These are phyloP conservation scores for Stephania japonica DNA, from an alignment of 164 flowering plant genomes.

Conservation along the genomic window DNA sequence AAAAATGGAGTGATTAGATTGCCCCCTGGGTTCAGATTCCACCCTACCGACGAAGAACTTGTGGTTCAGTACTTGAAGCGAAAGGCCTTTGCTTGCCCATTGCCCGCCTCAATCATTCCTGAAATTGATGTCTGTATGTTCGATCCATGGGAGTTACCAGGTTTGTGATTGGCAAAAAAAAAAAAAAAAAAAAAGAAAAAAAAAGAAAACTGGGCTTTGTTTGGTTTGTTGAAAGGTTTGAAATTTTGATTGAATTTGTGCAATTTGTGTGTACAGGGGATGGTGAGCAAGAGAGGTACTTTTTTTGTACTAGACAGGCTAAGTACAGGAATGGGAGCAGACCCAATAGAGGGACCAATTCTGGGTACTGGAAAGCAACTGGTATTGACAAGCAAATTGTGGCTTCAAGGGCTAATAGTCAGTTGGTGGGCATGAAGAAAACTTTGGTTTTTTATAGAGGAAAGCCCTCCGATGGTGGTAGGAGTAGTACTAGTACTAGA, in stretches of 20 bases:
- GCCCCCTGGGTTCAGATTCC: constrained; percentile 85
- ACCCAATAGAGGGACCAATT: constrained; percentile 33
- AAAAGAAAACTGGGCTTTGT: background rate
- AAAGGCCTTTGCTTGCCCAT: constrained; percentile 45
- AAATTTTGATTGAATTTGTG: background rate
- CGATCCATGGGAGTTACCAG: constrained; percentile 84
- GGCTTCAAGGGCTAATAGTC: constrained; percentile 23
- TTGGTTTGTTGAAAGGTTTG: background rate
- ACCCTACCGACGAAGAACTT: constrained; percentile 86
- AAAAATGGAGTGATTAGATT: constrained; percentile 42
- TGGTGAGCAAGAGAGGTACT: constrained; percentile 49
- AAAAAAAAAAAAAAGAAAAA: no score
- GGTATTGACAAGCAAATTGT: constrained; percentile 45
- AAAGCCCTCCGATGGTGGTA: constrained; percentile 33
- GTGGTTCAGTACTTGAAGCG: constrained; percentile 56
- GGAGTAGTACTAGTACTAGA: constrained; percentile 9
- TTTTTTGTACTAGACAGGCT: constrained; percentile 49
- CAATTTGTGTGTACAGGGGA: constrained; percentile 30
- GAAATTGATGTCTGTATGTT: constrained; percentile 46
- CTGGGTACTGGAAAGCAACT: constrained; percentile 72
- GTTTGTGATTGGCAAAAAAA: constrained; percentile 17
- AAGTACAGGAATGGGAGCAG: constrained; percentile 39
- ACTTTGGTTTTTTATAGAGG: constrained; percentile 61
- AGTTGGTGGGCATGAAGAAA: constrained; percentile 50
- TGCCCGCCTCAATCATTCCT: constrained; percentile 76